Percentiles rank a stretch among this genome's conserved stretches.
Evolutionary conservation across 768 basidiomycete species (phyloP).

Genomic region (Collybia nuda): DNA sequence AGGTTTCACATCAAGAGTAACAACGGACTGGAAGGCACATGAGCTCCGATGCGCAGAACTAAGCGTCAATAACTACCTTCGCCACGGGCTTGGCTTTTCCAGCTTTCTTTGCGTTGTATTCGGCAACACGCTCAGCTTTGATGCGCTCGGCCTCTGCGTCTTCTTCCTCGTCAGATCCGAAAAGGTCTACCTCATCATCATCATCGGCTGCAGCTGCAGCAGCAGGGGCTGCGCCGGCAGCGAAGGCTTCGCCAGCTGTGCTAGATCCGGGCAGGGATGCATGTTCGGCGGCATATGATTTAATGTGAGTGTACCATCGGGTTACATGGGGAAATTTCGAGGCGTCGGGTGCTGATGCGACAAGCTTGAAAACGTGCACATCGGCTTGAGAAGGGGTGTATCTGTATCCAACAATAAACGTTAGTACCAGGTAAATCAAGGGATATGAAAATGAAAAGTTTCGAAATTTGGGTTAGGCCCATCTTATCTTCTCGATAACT

Average conservation of each 20-base stretch:
- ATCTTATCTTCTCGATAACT: neutral
- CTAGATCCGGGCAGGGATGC: constrained; percentile 81
- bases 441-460: neutral
- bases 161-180: constrained; percentile 81
- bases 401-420: constrained; percentile 38
- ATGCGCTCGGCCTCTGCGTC: constrained; percentile 84
- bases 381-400: constrained; percentile 94
- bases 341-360: constrained; percentile 66
- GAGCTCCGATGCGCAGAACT: constrained; percentile 2
- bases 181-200: constrained; percentile 81
- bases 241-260: constrained; percentile 73
- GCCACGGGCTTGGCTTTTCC: constrained; percentile 84
- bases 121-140: constrained; percentile 92
- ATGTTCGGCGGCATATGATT: constrained; percentile 81
- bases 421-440: neutral
- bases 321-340: constrained; percentile 69
- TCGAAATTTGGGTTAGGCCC: neutral
- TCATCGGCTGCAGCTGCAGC: constrained; percentile 58
- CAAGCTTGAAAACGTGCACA: constrained; percentile 85
- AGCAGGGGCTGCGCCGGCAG: constrained; percentile 47
- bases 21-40: constrained; percentile 70
- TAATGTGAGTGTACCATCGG: constrained; percentile 95
- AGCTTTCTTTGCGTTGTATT: constrained; percentile 93
- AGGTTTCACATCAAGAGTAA: constrained; percentile 97
- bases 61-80: constrained; percentile 55